phyloP scores from a whole-genome alignment of 1,139 yeast species.

The Saccharomyces hybrid region DNA sequence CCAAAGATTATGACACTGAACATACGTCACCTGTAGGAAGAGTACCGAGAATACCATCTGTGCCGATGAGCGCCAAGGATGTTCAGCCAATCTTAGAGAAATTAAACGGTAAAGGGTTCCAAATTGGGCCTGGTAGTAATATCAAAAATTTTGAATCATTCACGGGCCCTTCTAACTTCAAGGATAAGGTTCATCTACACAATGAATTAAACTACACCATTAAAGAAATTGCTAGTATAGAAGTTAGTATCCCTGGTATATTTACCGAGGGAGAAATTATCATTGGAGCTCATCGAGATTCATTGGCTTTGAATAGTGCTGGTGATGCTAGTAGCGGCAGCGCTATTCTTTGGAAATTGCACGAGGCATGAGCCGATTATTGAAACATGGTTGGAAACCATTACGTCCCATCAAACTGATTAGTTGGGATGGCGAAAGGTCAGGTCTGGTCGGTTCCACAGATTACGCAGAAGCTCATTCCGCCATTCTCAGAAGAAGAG shows the following conservation, averaged over 20 bases:
- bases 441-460: constrained; percentile 43
- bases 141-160: constrained; percentile 33
- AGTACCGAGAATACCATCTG: constrained; percentile 40
- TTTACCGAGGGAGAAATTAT: constrained; percentile 41
- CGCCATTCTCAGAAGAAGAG: constrained; percentile 29
- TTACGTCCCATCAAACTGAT: constrained; percentile 44
- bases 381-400: constrained; percentile 47
- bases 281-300: constrained; percentile 44
- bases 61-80: constrained; percentile 38
- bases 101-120: constrained; percentile 31
- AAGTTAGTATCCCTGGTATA: constrained; percentile 44
- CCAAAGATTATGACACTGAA: constrained; percentile 32
- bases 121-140: constrained; percentile 35
- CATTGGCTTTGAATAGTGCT: constrained; percentile 37
- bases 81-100: constrained; percentile 34
- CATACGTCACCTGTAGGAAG: constrained; percentile 37
- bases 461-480: constrained; percentile 41
- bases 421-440: constrained; percentile 47
- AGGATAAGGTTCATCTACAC: constrained; percentile 28
- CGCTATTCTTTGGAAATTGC: constrained; percentile 41
- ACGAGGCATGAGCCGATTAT: constrained; percentile 37
- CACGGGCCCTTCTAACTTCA: constrained; percentile 35
- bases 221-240: constrained; percentile 38
- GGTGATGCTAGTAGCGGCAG: constrained; percentile 42
- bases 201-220: constrained; percentile 35